Conservation (phyloP, 352 stramenopile species). For the Phytophthora chlamydospora region DNA sequence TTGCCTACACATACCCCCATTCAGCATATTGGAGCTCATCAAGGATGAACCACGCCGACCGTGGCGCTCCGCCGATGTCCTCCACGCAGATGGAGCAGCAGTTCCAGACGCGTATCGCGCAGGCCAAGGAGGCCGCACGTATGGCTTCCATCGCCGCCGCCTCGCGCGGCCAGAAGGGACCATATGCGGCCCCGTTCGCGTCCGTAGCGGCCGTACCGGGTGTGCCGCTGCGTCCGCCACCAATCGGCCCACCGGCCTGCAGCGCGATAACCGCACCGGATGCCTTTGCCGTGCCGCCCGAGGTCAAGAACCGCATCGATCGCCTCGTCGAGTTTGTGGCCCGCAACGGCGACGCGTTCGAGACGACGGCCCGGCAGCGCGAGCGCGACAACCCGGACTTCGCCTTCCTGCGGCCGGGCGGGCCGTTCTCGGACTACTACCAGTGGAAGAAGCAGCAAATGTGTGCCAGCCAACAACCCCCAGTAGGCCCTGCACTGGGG, state of each 20-base stretch:
- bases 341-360: slow-evolving; percentile 62
- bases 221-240: slow-evolving; percentile 18
- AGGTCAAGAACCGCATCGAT: slow-evolving; percentile 59
- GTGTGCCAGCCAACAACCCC: slow-evolving; percentile 1
- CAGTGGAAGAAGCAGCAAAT: slow-evolving; percentile 54
- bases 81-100: slow-evolving; percentile 37
- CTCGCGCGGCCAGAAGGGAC: slow-evolving; percentile 18
- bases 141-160: slow-evolving; percentile 53
- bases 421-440: slow-evolving; percentile 59
- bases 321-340: slow-evolving; percentile 63
- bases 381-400: slow-evolving; percentile 66
- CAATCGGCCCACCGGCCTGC: slow-evolving; percentile 5
- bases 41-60: slow-evolving; percentile 1
- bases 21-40: neutral
- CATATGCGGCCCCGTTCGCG: slow-evolving; percentile 6
- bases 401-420: slow-evolving; percentile 49
- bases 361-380: slow-evolving; percentile 47
- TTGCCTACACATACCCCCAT: too few relatives aligned
- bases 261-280: slow-evolving; percentile 7
- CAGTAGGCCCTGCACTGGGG: neutral
- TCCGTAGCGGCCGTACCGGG: slow-evolving; percentile 12
- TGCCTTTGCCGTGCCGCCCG: slow-evolving; percentile 33
- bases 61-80: slow-evolving; percentile 10
- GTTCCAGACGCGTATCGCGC: slow-evolving; percentile 63
- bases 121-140: slow-evolving; percentile 58